These are phyloP conservation scores for Diaporthe velutina DNA, from an alignment of 2,329 filamentous ascomycete genomes.

Conservation along the genomic window DNA sequence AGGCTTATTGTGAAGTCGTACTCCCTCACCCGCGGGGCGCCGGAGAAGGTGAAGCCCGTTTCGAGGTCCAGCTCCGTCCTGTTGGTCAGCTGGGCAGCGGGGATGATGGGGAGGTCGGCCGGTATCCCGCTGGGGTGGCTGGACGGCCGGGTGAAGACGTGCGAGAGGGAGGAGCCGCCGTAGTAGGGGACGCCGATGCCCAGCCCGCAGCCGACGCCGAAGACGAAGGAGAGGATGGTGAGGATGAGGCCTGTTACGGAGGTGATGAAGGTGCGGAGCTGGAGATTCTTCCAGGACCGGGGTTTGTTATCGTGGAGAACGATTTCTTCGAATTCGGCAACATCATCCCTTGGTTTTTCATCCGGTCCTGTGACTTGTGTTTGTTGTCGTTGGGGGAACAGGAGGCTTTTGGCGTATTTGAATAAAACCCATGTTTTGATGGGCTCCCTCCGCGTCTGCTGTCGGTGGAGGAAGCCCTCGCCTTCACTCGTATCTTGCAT, in stretches of 20 bases:
- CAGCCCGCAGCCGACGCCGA: conserved; percentile 37
- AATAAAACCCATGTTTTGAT: neutral
- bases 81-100: conserved; percentile 39
- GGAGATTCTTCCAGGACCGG: neutral
- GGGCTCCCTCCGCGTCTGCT: neutral
- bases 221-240: conserved; percentile 29
- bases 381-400: neutral
- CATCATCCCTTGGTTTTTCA: neutral
- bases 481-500: conserved; percentile 33
- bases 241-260: conserved; percentile 32
- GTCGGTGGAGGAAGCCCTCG: conserved; percentile 29
- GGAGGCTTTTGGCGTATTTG: neutral
- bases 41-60: conserved; percentile 44
- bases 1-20: conserved; percentile 51
- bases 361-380: neutral
- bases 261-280: conserved; percentile 30
- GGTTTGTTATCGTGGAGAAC: neutral
- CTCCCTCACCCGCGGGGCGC: conserved; percentile 43
- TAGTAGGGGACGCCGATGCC: conserved; percentile 38
- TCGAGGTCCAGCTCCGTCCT: conserved; percentile 41
- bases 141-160: neutral
- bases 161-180: conserved; percentile 19
- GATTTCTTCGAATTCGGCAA: conserved; percentile 19
- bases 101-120: conserved; percentile 42
- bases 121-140: conserved; percentile 43